Base-by-base conservation (phyloP, 2,329 filamentous ascomycete genomes). In the Chaetomium strumarium region DNA sequence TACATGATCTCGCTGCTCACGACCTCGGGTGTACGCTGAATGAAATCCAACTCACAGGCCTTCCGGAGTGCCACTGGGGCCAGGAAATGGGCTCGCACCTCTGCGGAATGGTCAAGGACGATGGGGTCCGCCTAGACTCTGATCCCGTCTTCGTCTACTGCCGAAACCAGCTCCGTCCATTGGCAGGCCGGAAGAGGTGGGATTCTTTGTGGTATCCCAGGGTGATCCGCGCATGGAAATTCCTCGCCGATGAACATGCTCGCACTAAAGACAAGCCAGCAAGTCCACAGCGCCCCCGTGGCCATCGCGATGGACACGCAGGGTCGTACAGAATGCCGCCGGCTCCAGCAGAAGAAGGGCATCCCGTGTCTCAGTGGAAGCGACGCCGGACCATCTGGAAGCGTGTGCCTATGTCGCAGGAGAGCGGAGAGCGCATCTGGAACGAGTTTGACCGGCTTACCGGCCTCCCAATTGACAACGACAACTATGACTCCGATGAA, bases 1-100 rank as follows among this genome's bases (percentile, higher is more conserved):
- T 80, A 14, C 77, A 80, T 59, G 72, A 77, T 45, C 64, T 78
- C n/a, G 72, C 76, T 3, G 75, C 73, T 14, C 76, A 80, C 53
- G 76, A 79, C 56, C 68, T 80, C 4, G 76, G 75, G 2, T 78
- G 74, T 56, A 76, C 70, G 3, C 61, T 81, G 7, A 75, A 80
- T 52, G 77, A 80, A 60, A 66, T 80, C 38, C 69, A 75, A 43
- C 61, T 80, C 19, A 80, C 77, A 0, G 78, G 78, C 8, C 67
- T 80, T 52, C 76, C 77, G 0, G 69, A 67, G 38, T 75, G 78
- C 51, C 73, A 77, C 16, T 67, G 70, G 8, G 77, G 77, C 2
- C 64, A 70, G 53, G 76, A 75, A 55, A 72, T 72, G 12, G 69
- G 69, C 8, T 67, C 67, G 3, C 76, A 80, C 58, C 64, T 80